Evolutionary conservation across 192 early-diverging fungal species (phyloP).

Genomic region (Diversispora epigaea): DNA sequence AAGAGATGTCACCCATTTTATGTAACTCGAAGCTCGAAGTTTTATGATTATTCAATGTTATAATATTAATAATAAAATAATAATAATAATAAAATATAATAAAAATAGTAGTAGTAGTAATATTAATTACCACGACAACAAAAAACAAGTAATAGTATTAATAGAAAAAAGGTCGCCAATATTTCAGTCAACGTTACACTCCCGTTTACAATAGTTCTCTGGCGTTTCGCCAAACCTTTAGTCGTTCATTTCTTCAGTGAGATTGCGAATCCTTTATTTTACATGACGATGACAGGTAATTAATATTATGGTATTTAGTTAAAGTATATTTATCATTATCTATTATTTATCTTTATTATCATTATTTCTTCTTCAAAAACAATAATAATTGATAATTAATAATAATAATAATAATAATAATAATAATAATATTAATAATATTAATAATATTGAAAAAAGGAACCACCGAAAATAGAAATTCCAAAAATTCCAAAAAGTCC

Average conservation of each 20-base stretch:
- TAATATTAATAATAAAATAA: too few relatives aligned
- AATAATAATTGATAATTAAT: background rate
- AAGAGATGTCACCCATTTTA: too few relatives aligned
- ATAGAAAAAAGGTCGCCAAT: background rate
- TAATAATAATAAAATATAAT: too few relatives aligned
- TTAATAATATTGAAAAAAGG: too few relatives aligned
- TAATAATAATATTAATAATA: too few relatives aligned
- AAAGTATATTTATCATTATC: too few relatives aligned
- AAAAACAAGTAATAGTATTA: background rate
- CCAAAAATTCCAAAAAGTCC: background rate
- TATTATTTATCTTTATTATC: background rate
- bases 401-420: too few relatives aligned
- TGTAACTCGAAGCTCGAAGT: too few relatives aligned
- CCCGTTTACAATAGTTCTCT: background rate
- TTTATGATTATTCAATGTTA: too few relatives aligned
- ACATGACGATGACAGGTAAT: background rate
- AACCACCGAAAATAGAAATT: too few relatives aligned
- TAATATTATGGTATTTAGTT: background rate
- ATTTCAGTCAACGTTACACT: constrained; percentile 6
- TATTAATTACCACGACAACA: too few relatives aligned
- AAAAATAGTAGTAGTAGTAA: too few relatives aligned
- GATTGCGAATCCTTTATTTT: background rate
- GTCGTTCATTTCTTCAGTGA: background rate
- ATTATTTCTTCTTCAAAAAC: background rate
- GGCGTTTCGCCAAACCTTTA: background rate